Percentiles rank a stretch among this genome's conserved stretches.
Evolutionary conservation across 495 filamentous ascomycete genomes (phyloP).

Genomic region (Xylaria flabelliformis): DNA sequence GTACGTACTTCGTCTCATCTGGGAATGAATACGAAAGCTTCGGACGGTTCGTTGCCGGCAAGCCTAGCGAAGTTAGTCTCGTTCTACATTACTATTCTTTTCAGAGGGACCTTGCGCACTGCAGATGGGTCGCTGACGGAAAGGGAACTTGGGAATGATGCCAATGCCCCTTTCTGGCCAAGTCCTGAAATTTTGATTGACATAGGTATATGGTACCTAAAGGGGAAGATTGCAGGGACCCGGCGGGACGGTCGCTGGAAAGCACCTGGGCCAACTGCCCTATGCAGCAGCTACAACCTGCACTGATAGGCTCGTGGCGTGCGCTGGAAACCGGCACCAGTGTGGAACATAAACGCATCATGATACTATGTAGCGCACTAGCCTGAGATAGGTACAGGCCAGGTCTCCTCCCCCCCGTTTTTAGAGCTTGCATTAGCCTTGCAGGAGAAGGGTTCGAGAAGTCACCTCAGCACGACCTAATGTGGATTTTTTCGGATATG

Average conservation of each 20-base stretch:
- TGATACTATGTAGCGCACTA: slow-evolving; percentile 5
- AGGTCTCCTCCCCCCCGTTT: slow-evolving; percentile 32
- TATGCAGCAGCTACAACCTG: background rate
- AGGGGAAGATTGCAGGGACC: slow-evolving; percentile 12
- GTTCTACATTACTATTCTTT: slow-evolving; percentile 4
- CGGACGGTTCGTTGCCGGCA: slow-evolving; percentile 25
- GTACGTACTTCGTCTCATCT: background rate
- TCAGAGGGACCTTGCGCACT: background rate
- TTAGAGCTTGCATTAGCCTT: slow-evolving; percentile 53
- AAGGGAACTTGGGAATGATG: slow-evolving; percentile 2
- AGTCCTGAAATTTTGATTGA: slow-evolving; percentile 1
- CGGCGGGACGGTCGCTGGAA: slow-evolving; percentile 20
- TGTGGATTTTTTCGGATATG: slow-evolving; percentile 1
- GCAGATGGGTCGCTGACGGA: slow-evolving; percentile 17
- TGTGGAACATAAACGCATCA: slow-evolving; percentile 14
- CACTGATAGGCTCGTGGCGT: background rate
- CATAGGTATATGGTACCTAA: background rate
- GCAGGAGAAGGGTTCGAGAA: slow-evolving; percentile 36
- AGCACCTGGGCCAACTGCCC: background rate
- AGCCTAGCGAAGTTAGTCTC: slow-evolving; percentile 23
- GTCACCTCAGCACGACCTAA: slow-evolving; percentile 20
- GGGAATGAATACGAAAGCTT: slow-evolving; percentile 10
- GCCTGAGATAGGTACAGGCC: background rate
- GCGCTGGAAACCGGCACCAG: slow-evolving; percentile 11
- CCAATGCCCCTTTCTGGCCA: slow-evolving; percentile 13